Percentiles rank a stretch among this genome's conserved stretches.
Evolutionary conservation across 345 rosid species (phyloP).

Genomic region (Physaria fendleri): DNA sequence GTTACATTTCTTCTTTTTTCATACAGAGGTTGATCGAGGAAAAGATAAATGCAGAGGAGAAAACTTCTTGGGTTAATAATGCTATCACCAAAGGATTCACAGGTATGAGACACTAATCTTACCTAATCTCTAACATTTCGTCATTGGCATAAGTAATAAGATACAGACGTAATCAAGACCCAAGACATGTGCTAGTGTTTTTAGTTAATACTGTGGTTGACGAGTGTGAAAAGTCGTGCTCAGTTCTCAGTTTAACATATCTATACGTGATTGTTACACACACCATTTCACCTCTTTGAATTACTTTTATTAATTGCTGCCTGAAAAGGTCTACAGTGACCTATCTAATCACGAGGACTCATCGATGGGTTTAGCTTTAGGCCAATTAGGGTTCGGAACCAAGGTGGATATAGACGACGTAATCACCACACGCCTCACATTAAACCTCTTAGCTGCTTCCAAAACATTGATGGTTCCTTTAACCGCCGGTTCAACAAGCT

Average conservation of each 20-base stretch:
- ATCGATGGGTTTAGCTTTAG: conserved; percentile 37
- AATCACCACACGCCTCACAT: conserved; percentile 68
- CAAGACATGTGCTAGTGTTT: not conserved
- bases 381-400: conserved; percentile 73
- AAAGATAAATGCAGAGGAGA: conserved; percentile 46
- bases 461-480: conserved; percentile 71
- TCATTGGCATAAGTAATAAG: not conserved
- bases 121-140: not conserved
- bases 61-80: conserved; percentile 39
- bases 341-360: conserved; percentile 50
- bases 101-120: conserved; percentile 32
- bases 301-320: not conserved
- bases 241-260: not conserved
- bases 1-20: not conserved
- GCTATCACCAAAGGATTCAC: conserved; percentile 67
- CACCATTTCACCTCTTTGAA: not conserved
- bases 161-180: not conserved
- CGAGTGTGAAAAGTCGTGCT: not conserved
- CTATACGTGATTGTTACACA: not conserved
- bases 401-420: conserved; percentile 77
- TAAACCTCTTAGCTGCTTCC: conserved; percentile 45
- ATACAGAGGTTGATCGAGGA: conserved; percentile 53
- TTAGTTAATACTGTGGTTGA: not conserved
- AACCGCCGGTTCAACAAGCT: conserved; percentile 66
- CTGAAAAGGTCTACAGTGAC: not conserved